phyloP scores from a whole-genome alignment of 371 early-diverging fungal species.

The Entomophthora muscae region DNA sequence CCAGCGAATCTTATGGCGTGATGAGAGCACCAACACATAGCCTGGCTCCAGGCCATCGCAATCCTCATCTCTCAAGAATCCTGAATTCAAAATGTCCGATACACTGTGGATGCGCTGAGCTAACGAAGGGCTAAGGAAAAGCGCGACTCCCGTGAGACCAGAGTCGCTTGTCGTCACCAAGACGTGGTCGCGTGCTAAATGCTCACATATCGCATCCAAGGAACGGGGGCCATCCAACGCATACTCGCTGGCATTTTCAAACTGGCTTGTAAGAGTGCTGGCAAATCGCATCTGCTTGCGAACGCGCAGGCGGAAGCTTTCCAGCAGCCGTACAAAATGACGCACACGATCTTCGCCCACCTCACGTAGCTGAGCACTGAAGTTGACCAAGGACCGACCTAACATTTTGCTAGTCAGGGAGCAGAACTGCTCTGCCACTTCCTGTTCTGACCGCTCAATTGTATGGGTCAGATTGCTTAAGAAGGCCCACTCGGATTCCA shows the following conservation, averaged over 20 bases:
- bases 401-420: slow-evolving; percentile 22
- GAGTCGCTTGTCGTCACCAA: slow-evolving; percentile 15
- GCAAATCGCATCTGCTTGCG: slow-evolving; percentile 19
- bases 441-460: slow-evolving; percentile 52
- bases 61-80: not conserved
- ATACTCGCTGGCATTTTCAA: slow-evolving; percentile 12
- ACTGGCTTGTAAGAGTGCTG: slow-evolving; percentile 10
- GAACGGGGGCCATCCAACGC: slow-evolving; percentile 9
- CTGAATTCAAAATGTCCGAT: not conserved
- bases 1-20: slow-evolving; percentile 37
- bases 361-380: slow-evolving; percentile 24
- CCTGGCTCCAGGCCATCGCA: slow-evolving; percentile 12
- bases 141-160: slow-evolving; percentile 1
- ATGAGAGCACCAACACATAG: slow-evolving; percentile 31
- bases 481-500: slow-evolving; percentile 70
- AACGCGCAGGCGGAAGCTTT: slow-evolving; percentile 41
- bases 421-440: slow-evolving; percentile 62
- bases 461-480: slow-evolving; percentile 41
- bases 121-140: not conserved
- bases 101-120: not conserved
- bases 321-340: slow-evolving; percentile 36
- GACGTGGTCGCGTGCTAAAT: slow-evolving; percentile 1
- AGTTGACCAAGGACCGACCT: slow-evolving; percentile 24
- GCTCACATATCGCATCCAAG: slow-evolving; percentile 12
- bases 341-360: slow-evolving; percentile 26